phyloP scores from a whole-genome alignment of 139 green algal genomes.

The Helicosporidium sp. region DNA sequence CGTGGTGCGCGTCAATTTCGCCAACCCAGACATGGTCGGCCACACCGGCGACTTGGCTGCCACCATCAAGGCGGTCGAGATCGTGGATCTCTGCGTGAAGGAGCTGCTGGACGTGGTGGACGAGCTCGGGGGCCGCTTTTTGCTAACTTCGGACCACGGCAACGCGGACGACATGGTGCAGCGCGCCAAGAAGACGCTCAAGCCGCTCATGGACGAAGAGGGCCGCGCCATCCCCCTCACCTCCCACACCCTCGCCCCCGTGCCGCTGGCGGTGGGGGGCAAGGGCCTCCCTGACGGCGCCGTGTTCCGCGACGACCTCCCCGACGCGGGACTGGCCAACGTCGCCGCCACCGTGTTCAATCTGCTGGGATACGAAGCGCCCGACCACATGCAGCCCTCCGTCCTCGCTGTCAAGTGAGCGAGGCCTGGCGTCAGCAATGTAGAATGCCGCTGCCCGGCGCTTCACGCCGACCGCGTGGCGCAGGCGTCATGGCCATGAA shows the following conservation, averaged over 20 bases:
- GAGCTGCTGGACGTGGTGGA: slow-evolving; percentile 44
- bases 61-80: slow-evolving; percentile 31
- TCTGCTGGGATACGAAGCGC: slow-evolving; percentile 68
- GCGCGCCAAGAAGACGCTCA: slow-evolving; percentile 66
- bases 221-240: slow-evolving; percentile 70
- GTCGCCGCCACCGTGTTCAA: slow-evolving; percentile 79
- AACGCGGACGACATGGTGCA: slow-evolving; percentile 93
- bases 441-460: too few relatives aligned
- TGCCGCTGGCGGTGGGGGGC: slow-evolving; percentile 76
- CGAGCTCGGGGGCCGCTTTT: slow-evolving; percentile 37
- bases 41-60: slow-evolving; percentile 62
- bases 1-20: slow-evolving; percentile 60
- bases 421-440: too few relatives aligned
- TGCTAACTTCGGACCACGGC: slow-evolving; percentile 80
- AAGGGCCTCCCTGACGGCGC: slow-evolving; percentile 51
- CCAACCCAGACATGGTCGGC: slow-evolving; percentile 73
- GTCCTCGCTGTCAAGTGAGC: too few relatives aligned
- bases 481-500: too few relatives aligned
- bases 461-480: too few relatives aligned
- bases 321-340: slow-evolving; percentile 74
- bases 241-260: slow-evolving; percentile 75
- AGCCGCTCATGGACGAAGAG: slow-evolving; percentile 32
- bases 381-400: slow-evolving; percentile 47
- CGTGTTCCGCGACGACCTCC: slow-evolving; percentile 51
- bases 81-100: slow-evolving; percentile 56